These are phyloP conservation scores for Mixia osmundae DNA, from an alignment of 1,284 basidiomycete genomes.

Conservation along the genomic window DNA sequence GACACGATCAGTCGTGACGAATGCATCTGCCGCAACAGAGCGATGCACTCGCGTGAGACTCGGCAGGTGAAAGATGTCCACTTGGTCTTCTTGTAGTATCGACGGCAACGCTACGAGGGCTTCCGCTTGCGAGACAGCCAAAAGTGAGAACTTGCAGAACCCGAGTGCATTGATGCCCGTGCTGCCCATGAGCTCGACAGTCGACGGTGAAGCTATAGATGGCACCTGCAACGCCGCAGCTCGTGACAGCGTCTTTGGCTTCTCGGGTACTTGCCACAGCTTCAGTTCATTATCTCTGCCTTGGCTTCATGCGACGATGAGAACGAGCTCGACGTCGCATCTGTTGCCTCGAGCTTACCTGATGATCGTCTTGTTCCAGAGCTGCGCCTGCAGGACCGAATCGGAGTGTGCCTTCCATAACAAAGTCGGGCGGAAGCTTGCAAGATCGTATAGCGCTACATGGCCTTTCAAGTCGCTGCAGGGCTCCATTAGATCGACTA, in stretches of 20 bases:
- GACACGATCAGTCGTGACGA: slow-evolving; percentile 10
- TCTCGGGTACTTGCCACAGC: slow-evolving; percentile 4
- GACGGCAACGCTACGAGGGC: slow-evolving; percentile 13
- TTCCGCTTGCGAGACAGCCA: slow-evolving; percentile 2
- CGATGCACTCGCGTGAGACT: slow-evolving; percentile 9
- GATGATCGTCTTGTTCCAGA: slow-evolving; percentile 6
- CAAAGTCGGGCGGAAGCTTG: slow-evolving; percentile 7
- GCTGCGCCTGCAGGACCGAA: slow-evolving; percentile 11
- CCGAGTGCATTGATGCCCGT: slow-evolving; percentile 15
- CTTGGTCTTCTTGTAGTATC: slow-evolving; percentile 15
- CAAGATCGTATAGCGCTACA: slow-evolving; percentile 13
- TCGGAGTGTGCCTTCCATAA: slow-evolving; percentile 12
- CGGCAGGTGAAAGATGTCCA: slow-evolving; percentile 16
- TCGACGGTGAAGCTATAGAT: not conserved
- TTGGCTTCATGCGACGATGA: slow-evolving; percentile 8
- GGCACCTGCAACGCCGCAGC: slow-evolving; percentile 1
- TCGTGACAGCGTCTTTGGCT: not conserved
- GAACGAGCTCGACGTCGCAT: not conserved
- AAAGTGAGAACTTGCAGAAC: slow-evolving; percentile 13
- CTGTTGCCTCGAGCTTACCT: slow-evolving; percentile 11
- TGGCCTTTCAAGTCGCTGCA: slow-evolving; percentile 13
- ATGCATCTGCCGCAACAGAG: slow-evolving; percentile 10
- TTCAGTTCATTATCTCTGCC: slow-evolving; percentile 14
- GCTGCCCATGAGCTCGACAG: slow-evolving; percentile 3
- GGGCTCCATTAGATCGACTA: not conserved